Evolutionary conservation across 2,329 filamentous ascomycete genomes (phyloP), one percentile per base, ranked within the genome.

Genomic region (Rhynchosporium secalis): DNA sequence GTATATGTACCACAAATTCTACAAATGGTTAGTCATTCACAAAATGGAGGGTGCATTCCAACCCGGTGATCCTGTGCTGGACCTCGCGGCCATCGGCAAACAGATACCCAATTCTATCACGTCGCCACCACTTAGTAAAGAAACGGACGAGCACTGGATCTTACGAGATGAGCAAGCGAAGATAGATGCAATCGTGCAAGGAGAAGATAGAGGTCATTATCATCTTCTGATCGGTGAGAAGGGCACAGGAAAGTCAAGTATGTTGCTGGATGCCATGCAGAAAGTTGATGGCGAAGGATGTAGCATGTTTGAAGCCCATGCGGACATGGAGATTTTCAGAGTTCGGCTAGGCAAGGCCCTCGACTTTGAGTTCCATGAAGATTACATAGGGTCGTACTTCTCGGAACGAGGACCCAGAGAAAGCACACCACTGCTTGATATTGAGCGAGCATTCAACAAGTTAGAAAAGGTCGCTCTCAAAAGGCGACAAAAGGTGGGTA

Each of bases 381-480:
- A 99, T 78, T 97, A 96, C 72, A 97, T 99, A 65, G 95, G 95
- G 49, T 91, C 91, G 5, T 89, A 99, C 64, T 99, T 99, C 76
- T 96, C 91, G 63, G 96, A 99, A 72, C 86, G 90, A 36, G 95
- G 95, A 0, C 95, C 95, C 0, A 85, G 95, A 48, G 95, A 99
- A 72, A 93, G 91, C 3, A 96, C 92, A 0, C 92, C 95, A 4
- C 80, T 99, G 40, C 82, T 99, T 1, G 95, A 99, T 74, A 97
- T 99, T 66, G 95, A 99, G 74, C 86, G 95, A 33, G 95, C 95
- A 0, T 88, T 99, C 75, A 99, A 99, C 81, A 99, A 99, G 77
- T 79, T 99, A 10, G 95, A 99, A 73, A 99, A 99, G 76, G 91
- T 98, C 7, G 95, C 95, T 0, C 78, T 99, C 62, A 81, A 81